Conservation (phyloP, 805 yeast genomes). For the Ogataea neopini region DNA sequence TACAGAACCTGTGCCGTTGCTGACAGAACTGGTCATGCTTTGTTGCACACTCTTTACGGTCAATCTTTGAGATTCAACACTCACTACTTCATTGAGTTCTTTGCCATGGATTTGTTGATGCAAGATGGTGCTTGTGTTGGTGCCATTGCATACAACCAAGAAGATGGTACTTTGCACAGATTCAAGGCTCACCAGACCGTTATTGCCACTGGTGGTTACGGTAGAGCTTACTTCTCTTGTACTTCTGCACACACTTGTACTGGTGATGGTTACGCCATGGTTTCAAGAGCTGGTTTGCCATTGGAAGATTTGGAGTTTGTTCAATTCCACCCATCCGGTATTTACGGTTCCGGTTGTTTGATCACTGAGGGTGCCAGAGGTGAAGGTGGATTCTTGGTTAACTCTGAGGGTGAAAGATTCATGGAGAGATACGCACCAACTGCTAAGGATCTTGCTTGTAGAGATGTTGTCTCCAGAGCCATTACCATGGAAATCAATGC, state of each 20-base stretch:
- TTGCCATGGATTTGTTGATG: constrained; percentile 91
- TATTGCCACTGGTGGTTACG: constrained; percentile 98
- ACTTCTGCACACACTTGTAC: constrained; percentile 99
- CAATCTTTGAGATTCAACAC: constrained; percentile 96
- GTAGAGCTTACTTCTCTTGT: constrained; percentile 97
- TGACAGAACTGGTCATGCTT: constrained; percentile 98
- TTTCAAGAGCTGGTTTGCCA: constrained; percentile 96
- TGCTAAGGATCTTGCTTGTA: constrained; percentile 96
- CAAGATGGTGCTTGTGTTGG: constrained; percentile 96
- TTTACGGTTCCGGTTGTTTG: constrained; percentile 97
- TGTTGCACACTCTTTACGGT: constrained; percentile 93
- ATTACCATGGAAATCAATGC: constrained; percentile 98
- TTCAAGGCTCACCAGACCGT: constrained; percentile 96
- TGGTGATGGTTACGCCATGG: constrained; percentile 99
- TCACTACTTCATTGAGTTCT: constrained; percentile 96
- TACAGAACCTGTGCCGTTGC: constrained; percentile 99
- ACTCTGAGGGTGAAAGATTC: constrained; percentile 98
- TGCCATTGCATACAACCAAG: constrained; percentile 96
- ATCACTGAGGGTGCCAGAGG: constrained; percentile 99
- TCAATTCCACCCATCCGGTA: constrained; percentile 99
- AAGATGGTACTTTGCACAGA: constrained; percentile 97
- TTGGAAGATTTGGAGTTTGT: constrained; percentile 96
- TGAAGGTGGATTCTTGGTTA: constrained; percentile 97
- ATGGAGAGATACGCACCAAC: constrained; percentile 99
- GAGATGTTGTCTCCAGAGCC: constrained; percentile 98